These are phyloP conservation scores for Groenewaldozyma tartarivorans DNA, from an alignment of 805 yeast species.

Conservation along the genomic window DNA sequence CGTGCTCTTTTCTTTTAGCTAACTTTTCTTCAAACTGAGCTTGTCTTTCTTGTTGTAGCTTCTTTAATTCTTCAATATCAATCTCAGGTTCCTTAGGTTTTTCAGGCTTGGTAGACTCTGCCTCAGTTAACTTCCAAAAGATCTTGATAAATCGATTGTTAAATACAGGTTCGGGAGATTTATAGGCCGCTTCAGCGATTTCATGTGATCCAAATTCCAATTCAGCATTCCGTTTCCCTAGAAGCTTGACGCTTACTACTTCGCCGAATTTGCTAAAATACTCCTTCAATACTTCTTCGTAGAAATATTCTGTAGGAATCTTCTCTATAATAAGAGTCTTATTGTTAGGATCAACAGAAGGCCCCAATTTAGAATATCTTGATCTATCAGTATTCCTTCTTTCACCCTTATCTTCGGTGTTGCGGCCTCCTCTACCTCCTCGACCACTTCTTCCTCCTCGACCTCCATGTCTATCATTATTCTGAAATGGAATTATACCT, in stretches of 20 bases:
- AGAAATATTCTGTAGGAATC: constrained; percentile 34
- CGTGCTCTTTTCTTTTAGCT: constrained; percentile 27
- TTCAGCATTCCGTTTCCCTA: constrained; percentile 28
- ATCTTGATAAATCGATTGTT: constrained; percentile 42
- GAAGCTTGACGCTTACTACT: constrained; percentile 25
- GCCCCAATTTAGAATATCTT: constrained; percentile 13
- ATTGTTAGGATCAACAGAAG: constrained; percentile 23
- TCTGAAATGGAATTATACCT: constrained; percentile 14
- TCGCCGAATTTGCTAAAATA: constrained; percentile 37
- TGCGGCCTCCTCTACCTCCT: constrained; percentile 6
- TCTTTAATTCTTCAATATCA: constrained; percentile 31
- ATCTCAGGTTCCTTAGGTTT: constrained; percentile 19
- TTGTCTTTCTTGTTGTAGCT: constrained; percentile 33
- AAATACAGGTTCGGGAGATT: constrained; percentile 36
- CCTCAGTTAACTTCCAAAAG: constrained; percentile 29
- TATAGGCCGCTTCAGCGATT: constrained; percentile 36
- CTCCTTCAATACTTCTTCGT: constrained; percentile 25
- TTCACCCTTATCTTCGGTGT: not conserved
- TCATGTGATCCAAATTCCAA: constrained; percentile 31
- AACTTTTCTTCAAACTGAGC: constrained; percentile 32
- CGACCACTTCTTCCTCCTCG: constrained; percentile 9
- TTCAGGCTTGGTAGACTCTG: constrained; percentile 1
- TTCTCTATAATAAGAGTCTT: constrained; percentile 32
- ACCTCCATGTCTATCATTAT: constrained; percentile 11
- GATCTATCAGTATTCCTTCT: constrained; percentile 3